Evolutionary conservation across 78 protist genomes (phyloP), one percentile per base, ranked within the genome.

Genomic region (Dictyostelium purpureum): DNA sequence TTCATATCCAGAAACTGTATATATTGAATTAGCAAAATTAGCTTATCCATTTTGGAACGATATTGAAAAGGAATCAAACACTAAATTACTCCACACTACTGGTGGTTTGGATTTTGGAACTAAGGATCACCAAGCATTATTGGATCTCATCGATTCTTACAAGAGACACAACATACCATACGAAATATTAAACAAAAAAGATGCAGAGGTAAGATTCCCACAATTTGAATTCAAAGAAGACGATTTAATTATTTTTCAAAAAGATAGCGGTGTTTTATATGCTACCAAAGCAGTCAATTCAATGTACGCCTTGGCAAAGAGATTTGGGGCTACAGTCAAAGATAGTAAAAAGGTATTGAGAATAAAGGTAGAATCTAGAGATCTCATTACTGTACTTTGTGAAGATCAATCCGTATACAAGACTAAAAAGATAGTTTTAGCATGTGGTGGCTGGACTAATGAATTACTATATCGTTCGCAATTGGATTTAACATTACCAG

Each of bases 61-160:
- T 18, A 77, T 74, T 21, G 92, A 85, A 59, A 70, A 31, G 14
- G 67, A 73, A 57, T 85, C 92, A 40, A 37, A 73, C 19, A 45
- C 35, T 0, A 85, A 85, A 47, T 31, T 85, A 4, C 31, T 73
- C 16, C 92, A 85, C n/a, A 85, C 59, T 12, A 85, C 92, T 21
- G 92, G 92, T 59, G 92, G 92, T 0, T 38, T 85, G 12, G 92
- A 85, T 59, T 85, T 85, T 45, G 92, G 92, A n/a, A 1, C 21
- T 1, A 14, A 31, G n/a, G 33, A 70, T 24, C 21, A 35, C 12
- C 33, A 85, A 35, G 67, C 80, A 73, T 35, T 85, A 28, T 11
- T 10, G 21, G 81, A 85, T 16, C 33, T 75, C 16, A 75, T 75
- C 7, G 49, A 75, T 16, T 28, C 61, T 1, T 75, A 75, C 16